Evolutionary conservation across 129 eudicot species (phyloP).

Genomic region (Gnaphalium uliginosum): DNA sequence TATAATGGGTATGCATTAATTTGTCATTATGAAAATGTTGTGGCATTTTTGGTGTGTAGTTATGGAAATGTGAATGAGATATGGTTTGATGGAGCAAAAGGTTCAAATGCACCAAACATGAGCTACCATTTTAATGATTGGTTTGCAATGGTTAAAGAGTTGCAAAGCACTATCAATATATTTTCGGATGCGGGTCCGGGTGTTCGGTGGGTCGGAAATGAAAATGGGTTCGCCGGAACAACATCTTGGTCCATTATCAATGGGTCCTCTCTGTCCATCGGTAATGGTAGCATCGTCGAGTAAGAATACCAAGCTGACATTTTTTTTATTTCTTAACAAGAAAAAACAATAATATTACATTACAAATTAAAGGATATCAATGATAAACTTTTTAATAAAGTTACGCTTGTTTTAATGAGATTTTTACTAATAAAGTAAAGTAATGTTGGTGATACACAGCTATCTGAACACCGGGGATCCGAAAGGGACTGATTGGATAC

Average conservation of each 20-base stretch:
- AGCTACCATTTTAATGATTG: constrained; percentile 70
- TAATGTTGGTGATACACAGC: constrained; percentile 41
- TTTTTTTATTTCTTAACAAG: not conserved
- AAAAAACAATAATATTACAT: too few relatives aligned
- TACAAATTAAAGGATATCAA: too few relatives aligned
- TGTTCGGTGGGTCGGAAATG: constrained; percentile 90
- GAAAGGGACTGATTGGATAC: constrained; percentile 82
- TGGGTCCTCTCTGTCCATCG: constrained; percentile 63
- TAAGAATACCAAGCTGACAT: constrained; percentile 35
- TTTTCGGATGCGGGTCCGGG: constrained; percentile 96
- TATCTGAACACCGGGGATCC: constrained; percentile 81
- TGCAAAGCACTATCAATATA: constrained; percentile 85
- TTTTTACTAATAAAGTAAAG: constrained; percentile 12
- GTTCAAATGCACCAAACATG: constrained; percentile 73
- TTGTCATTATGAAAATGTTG: not conserved
- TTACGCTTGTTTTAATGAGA: not conserved
- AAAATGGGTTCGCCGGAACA: constrained; percentile 66
- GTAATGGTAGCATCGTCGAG: constrained; percentile 67
- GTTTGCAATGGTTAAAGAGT: constrained; percentile 77
- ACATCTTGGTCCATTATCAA: constrained; percentile 95
- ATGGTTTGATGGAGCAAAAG: constrained; percentile 98
- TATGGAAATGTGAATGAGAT: constrained; percentile 77
- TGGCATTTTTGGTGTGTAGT: constrained; percentile 36
- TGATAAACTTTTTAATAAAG: too few relatives aligned
- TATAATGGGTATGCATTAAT: not conserved